phyloP scores from a whole-genome alignment of 257 asterid species.

The Penstemon barbatus region DNA sequence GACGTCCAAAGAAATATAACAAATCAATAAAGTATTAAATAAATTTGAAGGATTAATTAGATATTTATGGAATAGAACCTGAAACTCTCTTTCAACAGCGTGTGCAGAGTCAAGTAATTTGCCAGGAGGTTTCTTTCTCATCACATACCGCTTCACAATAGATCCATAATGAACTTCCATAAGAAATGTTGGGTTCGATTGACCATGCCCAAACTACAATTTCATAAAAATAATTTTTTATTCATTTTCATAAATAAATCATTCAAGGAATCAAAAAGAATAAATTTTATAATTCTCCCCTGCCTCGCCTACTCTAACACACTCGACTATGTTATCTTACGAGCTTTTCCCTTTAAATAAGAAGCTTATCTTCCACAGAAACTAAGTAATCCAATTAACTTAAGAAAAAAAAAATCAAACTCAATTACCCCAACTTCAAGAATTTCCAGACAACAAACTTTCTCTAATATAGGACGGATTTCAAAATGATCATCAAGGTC shows the following conservation, averaged over 20 bases:
- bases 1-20: conserved; percentile 20
- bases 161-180: conserved; percentile 69
- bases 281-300: not conserved
- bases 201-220: conserved; percentile 93
- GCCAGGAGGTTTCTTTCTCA: conserved; percentile 93
- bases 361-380: too few relatives aligned
- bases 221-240: not conserved
- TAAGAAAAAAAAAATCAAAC: too few relatives aligned
- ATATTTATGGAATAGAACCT: conserved; percentile 42
- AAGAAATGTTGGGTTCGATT: conserved; percentile 90
- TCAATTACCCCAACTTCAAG: too few relatives aligned
- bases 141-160: conserved; percentile 59
- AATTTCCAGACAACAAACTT: too few relatives aligned
- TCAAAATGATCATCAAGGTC: too few relatives aligned
- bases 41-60: not conserved
- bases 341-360: not conserved
- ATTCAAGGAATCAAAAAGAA: too few relatives aligned
- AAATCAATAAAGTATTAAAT: not conserved
- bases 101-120: conserved; percentile 86
- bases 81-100: conserved; percentile 93
- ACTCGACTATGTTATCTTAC: not conserved
- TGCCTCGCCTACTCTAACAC: not conserved
- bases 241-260: too few relatives aligned
- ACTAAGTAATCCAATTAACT: too few relatives aligned
- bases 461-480: too few relatives aligned